Evolutionary conservation across 2,329 filamentous ascomycete genomes (phyloP).

Genomic region (Fusarium veterinarium): DNA sequence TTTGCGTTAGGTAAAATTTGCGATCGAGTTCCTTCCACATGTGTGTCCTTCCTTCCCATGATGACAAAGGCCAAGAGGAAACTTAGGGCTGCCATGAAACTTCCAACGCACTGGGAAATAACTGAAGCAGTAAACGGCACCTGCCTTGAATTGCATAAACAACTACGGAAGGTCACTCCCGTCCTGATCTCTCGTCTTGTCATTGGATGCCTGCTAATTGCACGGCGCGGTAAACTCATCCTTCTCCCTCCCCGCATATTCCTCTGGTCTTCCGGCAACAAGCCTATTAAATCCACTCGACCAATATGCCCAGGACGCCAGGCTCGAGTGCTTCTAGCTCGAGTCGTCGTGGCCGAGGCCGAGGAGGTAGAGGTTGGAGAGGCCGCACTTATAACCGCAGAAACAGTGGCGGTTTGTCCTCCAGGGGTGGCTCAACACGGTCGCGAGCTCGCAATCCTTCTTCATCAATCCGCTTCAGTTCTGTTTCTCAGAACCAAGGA

Average conservation of each 20-base stretch:
- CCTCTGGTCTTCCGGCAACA: not conserved
- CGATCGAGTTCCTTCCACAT: not conserved
- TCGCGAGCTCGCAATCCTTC: not conserved
- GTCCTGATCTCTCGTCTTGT: not conserved
- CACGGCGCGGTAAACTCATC: not conserved
- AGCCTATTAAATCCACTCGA: not conserved
- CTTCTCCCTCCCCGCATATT: not conserved
- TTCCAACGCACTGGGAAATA: not conserved
- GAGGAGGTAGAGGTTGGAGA: constrained; percentile 4
- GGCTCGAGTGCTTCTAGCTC: constrained; percentile 15
- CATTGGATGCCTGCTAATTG: not conserved
- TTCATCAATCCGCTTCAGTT: not conserved
- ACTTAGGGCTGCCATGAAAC: not conserved
- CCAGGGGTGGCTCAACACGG: constrained; percentile 5
- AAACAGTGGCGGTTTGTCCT: constrained; percentile 11
- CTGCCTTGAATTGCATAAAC: not conserved
- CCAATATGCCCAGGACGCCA: constrained; percentile 26
- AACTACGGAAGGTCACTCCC: not conserved
- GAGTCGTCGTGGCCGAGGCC: constrained; percentile 13
- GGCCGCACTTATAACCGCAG: not conserved
- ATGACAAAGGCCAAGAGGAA: not conserved
- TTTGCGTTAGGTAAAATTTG: not conserved
- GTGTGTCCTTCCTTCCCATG: not conserved
- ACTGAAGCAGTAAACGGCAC: not conserved
- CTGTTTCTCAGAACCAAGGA: not conserved